A percentile compares a stretch with the other conserved stretches of the same genome.
Conservation (phyloP, 371 early-diverging fungal species). For the Fennellomyces sp. region DNA sequence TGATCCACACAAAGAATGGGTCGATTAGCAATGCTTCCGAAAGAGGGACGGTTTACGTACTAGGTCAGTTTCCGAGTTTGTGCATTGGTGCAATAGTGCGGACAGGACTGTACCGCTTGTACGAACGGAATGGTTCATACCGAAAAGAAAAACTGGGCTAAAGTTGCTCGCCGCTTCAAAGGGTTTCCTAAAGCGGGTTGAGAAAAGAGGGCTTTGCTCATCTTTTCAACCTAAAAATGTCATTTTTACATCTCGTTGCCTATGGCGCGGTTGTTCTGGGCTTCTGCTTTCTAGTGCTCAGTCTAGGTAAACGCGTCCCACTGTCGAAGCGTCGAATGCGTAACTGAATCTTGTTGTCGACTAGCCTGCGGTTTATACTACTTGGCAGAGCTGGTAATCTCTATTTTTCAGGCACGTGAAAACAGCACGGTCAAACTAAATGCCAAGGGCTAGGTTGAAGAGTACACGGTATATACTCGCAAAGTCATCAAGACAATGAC, state of each 20-base stretch:
- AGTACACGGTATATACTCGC: slow-evolving; percentile 81
- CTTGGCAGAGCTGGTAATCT: slow-evolving; percentile 69
- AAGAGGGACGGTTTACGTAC: not conserved
- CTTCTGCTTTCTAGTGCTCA: slow-evolving; percentile 44
- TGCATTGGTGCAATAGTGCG: slow-evolving; percentile 16
- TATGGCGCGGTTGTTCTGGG: slow-evolving; percentile 44
- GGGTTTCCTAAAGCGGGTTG: too few species aligned
- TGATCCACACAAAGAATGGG: not conserved
- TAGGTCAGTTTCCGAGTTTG: slow-evolving; percentile 15
- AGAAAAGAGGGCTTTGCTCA: too few species aligned
- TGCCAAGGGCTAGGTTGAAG: slow-evolving; percentile 60
- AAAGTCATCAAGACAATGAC: slow-evolving; percentile 75
- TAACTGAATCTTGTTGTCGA: not conserved
- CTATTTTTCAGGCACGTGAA: slow-evolving; percentile 1
- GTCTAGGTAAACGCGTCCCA: slow-evolving; percentile 34
- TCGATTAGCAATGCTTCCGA: not conserved
- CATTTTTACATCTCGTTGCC: slow-evolving; percentile 45
- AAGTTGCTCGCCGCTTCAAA: not conserved
- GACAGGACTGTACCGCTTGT: slow-evolving; percentile 20
- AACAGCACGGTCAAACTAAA: not conserved
- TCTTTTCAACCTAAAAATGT: not conserved
- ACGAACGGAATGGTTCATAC: slow-evolving; percentile 14
- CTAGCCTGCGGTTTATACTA: slow-evolving; percentile 88
- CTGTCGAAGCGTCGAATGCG: not conserved
- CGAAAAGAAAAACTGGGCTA: too few species aligned